These are phyloP conservation scores for Microdochium paspali DNA, from an alignment of 2,329 filamentous ascomycete genomes.

Conservation along the genomic window DNA sequence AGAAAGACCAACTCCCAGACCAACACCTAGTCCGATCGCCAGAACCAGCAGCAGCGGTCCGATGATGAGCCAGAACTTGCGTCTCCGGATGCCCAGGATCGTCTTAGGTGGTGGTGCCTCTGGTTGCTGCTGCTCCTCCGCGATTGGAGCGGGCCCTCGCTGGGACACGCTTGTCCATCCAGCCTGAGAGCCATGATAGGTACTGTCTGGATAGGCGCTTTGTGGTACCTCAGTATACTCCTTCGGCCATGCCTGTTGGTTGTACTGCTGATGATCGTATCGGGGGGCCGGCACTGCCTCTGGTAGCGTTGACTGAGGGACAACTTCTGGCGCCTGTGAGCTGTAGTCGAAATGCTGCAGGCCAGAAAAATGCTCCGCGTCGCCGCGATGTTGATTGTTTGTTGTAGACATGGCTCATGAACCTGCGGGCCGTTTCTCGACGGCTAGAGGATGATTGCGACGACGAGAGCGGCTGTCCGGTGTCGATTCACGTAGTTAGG, in stretches of 20 bases:
- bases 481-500: too few relatives aligned
- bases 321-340: background rate
- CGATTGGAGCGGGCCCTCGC: background rate
- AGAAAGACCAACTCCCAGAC: constrained; percentile 13
- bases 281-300: background rate
- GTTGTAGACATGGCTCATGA: too few relatives aligned
- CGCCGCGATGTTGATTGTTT: too few relatives aligned
- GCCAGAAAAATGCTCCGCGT: too few relatives aligned
- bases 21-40: constrained; percentile 13
- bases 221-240: too few relatives aligned
- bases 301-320: background rate
- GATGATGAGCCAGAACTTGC: constrained; percentile 15
- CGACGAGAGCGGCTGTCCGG: too few relatives aligned
- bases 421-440: too few relatives aligned
- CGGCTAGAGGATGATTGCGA: too few relatives aligned
- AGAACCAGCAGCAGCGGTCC: constrained; percentile 12
- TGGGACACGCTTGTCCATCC: background rate
- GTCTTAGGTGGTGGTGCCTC: background rate
- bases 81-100: constrained; percentile 11
- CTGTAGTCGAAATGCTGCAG: too few relatives aligned
- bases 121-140: background rate
- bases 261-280: background rate
- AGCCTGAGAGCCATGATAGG: background rate
- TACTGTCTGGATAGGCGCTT: background rate
- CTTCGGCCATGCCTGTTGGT: background rate